These are phyloP conservation scores for Pyrrhoderma noxium DNA, from an alignment of 1,284 basidiomycete genomes.

Conservation along the genomic window DNA sequence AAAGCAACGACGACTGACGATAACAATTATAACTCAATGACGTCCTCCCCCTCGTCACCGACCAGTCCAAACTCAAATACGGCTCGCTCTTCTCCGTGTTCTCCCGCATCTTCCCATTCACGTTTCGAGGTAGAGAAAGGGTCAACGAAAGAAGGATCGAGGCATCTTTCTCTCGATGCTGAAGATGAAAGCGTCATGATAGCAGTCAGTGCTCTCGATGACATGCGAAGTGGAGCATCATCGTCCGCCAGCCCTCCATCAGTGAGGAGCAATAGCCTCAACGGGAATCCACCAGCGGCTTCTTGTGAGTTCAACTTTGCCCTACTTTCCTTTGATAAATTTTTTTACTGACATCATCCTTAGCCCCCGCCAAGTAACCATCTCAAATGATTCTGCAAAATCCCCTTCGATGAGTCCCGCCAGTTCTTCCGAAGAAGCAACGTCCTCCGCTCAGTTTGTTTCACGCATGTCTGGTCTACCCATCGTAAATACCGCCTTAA, in stretches of 20 bases:
- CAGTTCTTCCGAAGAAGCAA: slow-evolving; percentile 23
- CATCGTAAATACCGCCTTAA: slow-evolving; percentile 60
- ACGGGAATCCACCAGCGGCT: no score
- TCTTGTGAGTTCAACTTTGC: background rate
- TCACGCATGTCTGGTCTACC: slow-evolving; percentile 45
- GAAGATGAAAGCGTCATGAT: slow-evolving; percentile 55
- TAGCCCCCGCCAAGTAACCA: slow-evolving; percentile 1
- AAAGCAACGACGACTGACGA: no score
- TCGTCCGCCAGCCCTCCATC: slow-evolving; percentile 4
- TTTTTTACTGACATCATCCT: slow-evolving; percentile 13
- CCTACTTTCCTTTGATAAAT: no score
- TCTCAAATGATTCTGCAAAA: slow-evolving; percentile 1
- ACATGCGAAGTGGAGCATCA: slow-evolving; percentile 48
- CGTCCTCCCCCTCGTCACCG: no score
- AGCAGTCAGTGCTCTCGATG: slow-evolving; percentile 58
- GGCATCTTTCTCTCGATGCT: slow-evolving; percentile 26
- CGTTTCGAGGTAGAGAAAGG: background rate
- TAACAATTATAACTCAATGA: no score
- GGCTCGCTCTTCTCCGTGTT: background rate
- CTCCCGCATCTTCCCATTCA: slow-evolving; percentile 2
- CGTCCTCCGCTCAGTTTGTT: slow-evolving; percentile 33
- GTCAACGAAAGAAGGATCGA: background rate
- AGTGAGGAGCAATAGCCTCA: background rate
- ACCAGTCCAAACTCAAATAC: no score
- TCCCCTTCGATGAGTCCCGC: slow-evolving; percentile 5